Conservation (phyloP, 257 asterid species). For the Solanum appendiculatum region DNA sequence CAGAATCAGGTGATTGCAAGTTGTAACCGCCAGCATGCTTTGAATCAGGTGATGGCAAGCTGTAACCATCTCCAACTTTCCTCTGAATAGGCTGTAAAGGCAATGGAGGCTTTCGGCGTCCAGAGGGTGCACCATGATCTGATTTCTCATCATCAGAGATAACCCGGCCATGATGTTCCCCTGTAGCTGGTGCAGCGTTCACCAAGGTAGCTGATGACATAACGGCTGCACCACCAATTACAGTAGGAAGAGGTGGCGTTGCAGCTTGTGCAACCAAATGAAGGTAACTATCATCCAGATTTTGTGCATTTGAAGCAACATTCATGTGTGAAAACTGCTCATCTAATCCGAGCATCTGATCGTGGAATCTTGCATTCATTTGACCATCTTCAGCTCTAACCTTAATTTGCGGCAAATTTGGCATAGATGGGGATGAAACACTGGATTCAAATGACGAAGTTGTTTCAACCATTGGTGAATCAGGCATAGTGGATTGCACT, state of each 20-base stretch:
- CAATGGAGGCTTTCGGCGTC: constrained; percentile 50
- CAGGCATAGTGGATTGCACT: constrained; percentile 1
- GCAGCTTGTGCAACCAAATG: background rate
- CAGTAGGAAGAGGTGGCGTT: constrained; percentile 12
- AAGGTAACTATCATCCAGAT: constrained; percentile 2
- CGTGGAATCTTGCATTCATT: background rate
- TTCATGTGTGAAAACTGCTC: constrained; percentile 48
- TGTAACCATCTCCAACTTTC: constrained; percentile 41
- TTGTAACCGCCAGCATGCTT: constrained; percentile 46
- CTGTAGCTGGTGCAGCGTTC: constrained; percentile 10
- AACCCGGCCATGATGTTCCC: constrained; percentile 14
- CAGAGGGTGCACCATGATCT: constrained; percentile 15
- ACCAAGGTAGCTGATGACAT: background rate
- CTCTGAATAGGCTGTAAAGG: constrained; percentile 54
- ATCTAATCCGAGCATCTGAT: constrained; percentile 29
- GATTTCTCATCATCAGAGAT: constrained; percentile 43
- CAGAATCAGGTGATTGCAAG: constrained; percentile 71
- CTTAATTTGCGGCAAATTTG: constrained; percentile 43
- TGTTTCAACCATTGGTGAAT: constrained; percentile 3
- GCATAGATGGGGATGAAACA: constrained; percentile 48
- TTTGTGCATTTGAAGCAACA: constrained; percentile 22
- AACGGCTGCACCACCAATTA: background rate
- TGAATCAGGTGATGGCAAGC: constrained; percentile 64
- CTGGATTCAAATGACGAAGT: constrained; percentile 12
- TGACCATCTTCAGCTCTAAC: constrained; percentile 34